These are phyloP conservation scores for Fusarium denticulatum DNA, from an alignment of 2,329 filamentous ascomycete species.

Conservation along the genomic window DNA sequence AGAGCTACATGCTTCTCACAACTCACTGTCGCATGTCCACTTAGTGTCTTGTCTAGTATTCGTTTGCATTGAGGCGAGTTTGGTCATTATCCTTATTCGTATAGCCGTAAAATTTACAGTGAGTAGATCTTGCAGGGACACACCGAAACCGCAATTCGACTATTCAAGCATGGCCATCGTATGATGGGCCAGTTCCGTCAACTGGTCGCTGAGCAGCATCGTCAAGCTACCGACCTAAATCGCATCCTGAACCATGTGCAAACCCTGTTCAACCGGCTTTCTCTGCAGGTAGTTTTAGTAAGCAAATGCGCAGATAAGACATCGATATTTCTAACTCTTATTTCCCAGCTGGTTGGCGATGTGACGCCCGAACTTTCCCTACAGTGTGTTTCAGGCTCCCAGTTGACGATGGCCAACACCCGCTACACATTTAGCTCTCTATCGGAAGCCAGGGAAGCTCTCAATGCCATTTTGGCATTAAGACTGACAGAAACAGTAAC, in stretches of 20 bases:
- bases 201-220: no score
- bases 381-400: accelerated
- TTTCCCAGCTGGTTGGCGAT: accelerated
- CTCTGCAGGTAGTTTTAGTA: background rate
- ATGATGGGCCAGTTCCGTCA: background rate
- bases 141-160: background rate
- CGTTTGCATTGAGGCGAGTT: background rate
- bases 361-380: accelerated
- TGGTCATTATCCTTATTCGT: accelerated
- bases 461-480: background rate
- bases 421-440: background rate
- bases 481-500: background rate
- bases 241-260: background rate
- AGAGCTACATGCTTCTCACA: background rate
- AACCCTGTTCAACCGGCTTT: background rate
- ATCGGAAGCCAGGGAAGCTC: background rate
- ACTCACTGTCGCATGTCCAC: background rate
- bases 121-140: background rate
- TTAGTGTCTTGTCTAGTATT: background rate
- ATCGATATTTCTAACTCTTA: no score
- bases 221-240: background rate
- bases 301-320: no score
- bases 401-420: accelerated
- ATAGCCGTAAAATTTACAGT: accelerated
- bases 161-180: background rate